Percentiles rank a stretch among this genome's conserved stretches.
phyloP scores from a whole-genome alignment of 2,329 filamentous ascomycete species.

The Fusarium tupiense region DNA sequence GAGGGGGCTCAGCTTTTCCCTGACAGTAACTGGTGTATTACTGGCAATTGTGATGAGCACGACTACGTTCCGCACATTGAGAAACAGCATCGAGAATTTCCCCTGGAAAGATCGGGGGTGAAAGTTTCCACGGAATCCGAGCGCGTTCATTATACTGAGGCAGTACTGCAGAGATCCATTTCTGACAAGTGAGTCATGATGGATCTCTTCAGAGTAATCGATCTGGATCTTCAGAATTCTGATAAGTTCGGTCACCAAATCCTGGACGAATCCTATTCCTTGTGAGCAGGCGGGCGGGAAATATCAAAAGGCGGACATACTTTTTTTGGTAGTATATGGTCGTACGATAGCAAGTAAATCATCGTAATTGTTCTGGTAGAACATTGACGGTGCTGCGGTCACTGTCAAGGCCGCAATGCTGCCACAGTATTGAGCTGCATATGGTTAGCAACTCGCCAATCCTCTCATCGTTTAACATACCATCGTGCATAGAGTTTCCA shows the following conservation, averaged over 20 bases:
- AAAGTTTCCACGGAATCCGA: slow-evolving; percentile 76
- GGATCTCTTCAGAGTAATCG: slow-evolving; percentile 82
- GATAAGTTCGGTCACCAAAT: slow-evolving; percentile 74
- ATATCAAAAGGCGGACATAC: slow-evolving; percentile 26
- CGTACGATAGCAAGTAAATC: slow-evolving; percentile 77
- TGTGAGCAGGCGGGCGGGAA: slow-evolving; percentile 25
- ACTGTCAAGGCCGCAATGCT: slow-evolving; percentile 70
- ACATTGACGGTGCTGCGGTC: slow-evolving; percentile 57
- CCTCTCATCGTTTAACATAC: slow-evolving; percentile 47
- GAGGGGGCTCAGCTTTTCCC: slow-evolving; percentile 66
- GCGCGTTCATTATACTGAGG: slow-evolving; percentile 79
- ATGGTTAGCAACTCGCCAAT: slow-evolving; percentile 15
- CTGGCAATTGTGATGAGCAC: slow-evolving; percentile 72
- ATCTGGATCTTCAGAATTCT: slow-evolving; percentile 76
- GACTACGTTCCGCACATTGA: slow-evolving; percentile 79
- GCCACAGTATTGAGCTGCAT: slow-evolving; percentile 62
- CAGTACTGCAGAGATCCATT: slow-evolving; percentile 79
- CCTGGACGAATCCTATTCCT: slow-evolving; percentile 63
- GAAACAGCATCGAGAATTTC: slow-evolving; percentile 77
- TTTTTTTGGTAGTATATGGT: slow-evolving; percentile 52
- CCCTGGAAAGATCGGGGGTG: slow-evolving; percentile 71
- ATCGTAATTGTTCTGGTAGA: slow-evolving; percentile 66
- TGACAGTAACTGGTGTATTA: slow-evolving; percentile 63
- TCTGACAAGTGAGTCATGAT: slow-evolving; percentile 76
- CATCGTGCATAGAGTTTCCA: slow-evolving; percentile 58